Percentiles rank a stretch among this genome's conserved stretches.
Conservation (phyloP, 2,329 filamentous ascomycete genomes). For the Epichloe gansuensis region DNA sequence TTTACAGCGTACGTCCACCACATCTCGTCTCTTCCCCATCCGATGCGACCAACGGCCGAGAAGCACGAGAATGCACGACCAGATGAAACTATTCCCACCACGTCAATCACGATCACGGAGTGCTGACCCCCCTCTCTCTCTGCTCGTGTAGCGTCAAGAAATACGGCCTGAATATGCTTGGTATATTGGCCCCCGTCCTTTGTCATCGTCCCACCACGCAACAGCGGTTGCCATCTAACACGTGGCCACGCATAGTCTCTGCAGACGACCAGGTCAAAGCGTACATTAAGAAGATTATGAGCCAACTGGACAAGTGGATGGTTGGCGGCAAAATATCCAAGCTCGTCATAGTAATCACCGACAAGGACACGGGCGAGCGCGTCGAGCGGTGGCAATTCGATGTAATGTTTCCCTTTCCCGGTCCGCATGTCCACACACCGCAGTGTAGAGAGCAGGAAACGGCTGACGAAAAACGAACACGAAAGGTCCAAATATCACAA, state of each 20-base stretch:
- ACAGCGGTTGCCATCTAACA: constrained; percentile 7
- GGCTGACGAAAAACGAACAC: constrained; percentile 1
- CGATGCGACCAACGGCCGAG: neutral
- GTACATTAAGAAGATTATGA: constrained; percentile 99
- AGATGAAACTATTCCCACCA: no score
- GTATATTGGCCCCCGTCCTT: constrained; percentile 24
- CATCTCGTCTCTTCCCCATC: neutral
- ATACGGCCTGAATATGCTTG: constrained; percentile 96
- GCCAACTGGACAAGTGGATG: constrained; percentile 97
- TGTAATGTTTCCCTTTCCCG: constrained; percentile 33
- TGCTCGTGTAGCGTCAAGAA: constrained; percentile 60
- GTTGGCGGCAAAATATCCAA: constrained; percentile 92
- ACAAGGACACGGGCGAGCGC: constrained; percentile 93
- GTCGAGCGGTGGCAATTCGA: constrained; percentile 98
- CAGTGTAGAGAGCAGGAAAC: neutral
- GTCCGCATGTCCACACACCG: neutral
- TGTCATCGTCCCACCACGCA: no score
- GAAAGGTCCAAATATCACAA: constrained; percentile 16
- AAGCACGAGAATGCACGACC: neutral
- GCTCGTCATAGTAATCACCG: constrained; percentile 90
- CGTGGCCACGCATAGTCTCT: constrained; percentile 47
- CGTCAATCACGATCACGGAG: neutral
- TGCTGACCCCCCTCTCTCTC: constrained; percentile 3
- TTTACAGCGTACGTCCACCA: constrained; percentile 63
- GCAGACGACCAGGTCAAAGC: constrained; percentile 96